These are phyloP conservation scores for Hibiscus tridactylites DNA, from an alignment of 345 rosid genomes.

Conservation along the genomic window DNA sequence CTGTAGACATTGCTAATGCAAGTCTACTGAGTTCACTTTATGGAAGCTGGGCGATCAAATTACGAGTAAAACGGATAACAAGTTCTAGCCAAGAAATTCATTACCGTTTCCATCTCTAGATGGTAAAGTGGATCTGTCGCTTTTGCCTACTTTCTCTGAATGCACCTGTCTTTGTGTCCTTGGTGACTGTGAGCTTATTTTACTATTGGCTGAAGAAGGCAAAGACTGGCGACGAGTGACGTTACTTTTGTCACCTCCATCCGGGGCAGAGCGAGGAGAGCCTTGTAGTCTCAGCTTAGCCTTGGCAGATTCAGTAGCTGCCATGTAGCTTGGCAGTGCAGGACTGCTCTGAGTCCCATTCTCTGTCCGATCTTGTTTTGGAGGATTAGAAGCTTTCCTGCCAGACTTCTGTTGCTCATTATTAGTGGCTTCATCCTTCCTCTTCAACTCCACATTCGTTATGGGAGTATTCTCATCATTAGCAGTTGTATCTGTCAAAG, in stretches of 20 bases:
- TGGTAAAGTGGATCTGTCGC: constrained; percentile 40
- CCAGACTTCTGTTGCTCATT: constrained; percentile 45
- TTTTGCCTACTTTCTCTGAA: constrained; percentile 49
- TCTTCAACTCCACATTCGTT: constrained; percentile 33
- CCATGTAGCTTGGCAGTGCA: constrained; percentile 79
- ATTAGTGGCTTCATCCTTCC: constrained; percentile 36
- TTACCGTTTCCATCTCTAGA: constrained; percentile 60
- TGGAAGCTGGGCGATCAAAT: background rate
- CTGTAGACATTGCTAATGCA: background rate
- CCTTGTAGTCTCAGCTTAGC: constrained; percentile 80
- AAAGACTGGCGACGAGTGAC: constrained; percentile 63
- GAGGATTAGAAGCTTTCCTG: constrained; percentile 35
- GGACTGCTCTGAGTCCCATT: constrained; percentile 60
- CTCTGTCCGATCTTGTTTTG: constrained; percentile 57
- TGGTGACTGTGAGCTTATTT: constrained; percentile 67
- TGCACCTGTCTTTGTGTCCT: constrained; percentile 51
- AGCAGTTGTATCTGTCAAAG: constrained; percentile 23
- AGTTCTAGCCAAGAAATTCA: constrained; percentile 12
- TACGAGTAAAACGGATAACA: background rate
- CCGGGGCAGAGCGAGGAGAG: constrained; percentile 60
- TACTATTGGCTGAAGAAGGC: constrained; percentile 58
- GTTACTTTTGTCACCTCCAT: constrained; percentile 46
- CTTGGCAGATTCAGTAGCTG: constrained; percentile 86
- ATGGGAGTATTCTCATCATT: constrained; percentile 35
- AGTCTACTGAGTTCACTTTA: too few species aligned